phyloP scores from a whole-genome alignment of 2,329 filamentous ascomycete genomes.

The Pseudogymnoascus sp. region DNA sequence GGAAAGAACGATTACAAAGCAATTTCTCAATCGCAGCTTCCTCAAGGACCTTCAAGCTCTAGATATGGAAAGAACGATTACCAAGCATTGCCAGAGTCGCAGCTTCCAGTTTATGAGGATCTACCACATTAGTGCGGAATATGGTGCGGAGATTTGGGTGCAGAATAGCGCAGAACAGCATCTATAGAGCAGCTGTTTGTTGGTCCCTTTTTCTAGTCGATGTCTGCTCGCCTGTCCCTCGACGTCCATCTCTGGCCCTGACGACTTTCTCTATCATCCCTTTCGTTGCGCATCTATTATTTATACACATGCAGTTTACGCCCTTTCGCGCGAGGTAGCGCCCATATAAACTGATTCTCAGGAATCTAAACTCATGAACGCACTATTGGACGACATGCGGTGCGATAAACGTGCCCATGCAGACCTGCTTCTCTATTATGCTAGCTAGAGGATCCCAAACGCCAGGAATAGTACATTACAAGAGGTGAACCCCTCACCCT shows the following conservation, averaged over 20 bases:
- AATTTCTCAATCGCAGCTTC: not conserved
- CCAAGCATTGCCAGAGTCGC: not conserved
- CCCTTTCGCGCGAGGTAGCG: not conserved
- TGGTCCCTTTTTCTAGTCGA: no score
- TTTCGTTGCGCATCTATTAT: not conserved
- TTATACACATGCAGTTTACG: not conserved
- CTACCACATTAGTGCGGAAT: not conserved
- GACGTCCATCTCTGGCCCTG: not conserved
- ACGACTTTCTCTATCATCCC: not conserved
- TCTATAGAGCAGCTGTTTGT: no score
- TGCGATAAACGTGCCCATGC: conserved; percentile 3
- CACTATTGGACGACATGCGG: not conserved
- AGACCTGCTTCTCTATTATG: conserved; percentile 10
- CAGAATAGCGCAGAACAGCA: no score
- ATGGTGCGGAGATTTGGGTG: no score
- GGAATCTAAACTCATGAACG: not conserved
- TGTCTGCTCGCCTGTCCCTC: not conserved
- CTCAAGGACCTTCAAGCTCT: not conserved
- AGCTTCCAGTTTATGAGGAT: not conserved
- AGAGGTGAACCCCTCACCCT: not conserved
- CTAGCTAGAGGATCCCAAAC: conserved; percentile 6
- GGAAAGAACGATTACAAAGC: not conserved
- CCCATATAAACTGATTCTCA: not conserved
- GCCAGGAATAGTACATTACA: conserved; percentile 8
- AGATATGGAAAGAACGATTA: not conserved